These are phyloP conservation scores for Boletus rubropictus DNA, from an alignment of 768 basidiomycete species.

Conservation along the genomic window DNA sequence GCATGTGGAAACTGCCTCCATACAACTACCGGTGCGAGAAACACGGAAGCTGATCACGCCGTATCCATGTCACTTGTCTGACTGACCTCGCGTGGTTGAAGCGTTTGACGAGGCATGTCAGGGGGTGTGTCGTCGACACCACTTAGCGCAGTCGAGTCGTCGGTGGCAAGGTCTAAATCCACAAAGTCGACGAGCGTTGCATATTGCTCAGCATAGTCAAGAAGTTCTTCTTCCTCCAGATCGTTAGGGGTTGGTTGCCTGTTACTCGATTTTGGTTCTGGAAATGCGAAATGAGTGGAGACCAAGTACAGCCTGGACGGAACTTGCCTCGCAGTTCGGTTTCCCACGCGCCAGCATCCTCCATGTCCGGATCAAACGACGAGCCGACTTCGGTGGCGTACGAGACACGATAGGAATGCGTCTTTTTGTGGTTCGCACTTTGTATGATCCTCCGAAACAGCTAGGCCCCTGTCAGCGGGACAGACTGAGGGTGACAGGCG, in stretches of 20 bases:
- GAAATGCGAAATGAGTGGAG: conserved; percentile 1
- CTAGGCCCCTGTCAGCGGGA: conserved; percentile 33
- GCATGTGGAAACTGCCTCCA: conserved; percentile 4
- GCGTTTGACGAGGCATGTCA: not conserved
- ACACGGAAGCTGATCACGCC: conserved; percentile 12
- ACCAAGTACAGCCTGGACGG: not conserved
- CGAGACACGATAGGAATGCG: conserved; percentile 54
- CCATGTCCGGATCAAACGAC: conserved; percentile 69
- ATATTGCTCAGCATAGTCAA: conserved; percentile 54
- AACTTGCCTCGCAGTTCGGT: conserved; percentile 42
- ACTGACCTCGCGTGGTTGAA: not conserved
- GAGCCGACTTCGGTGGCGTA: conserved; percentile 68
- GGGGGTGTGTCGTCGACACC: conserved; percentile 19
- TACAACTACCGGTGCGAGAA: not conserved
- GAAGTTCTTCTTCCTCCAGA: conserved; percentile 51
- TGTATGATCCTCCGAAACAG: conserved; percentile 62
- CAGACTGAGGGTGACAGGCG: too few relatives aligned
- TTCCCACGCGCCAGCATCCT: conserved; percentile 61
- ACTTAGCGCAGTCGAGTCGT: conserved; percentile 14
- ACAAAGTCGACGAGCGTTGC: conserved; percentile 43
- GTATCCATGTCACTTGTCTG: conserved; percentile 24
- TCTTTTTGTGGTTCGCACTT: conserved; percentile 44
- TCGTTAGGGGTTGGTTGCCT: conserved; percentile 38
- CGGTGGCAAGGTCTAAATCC: conserved; percentile 31
- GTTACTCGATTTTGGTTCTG: conserved; percentile 4